Evolutionary conservation across 2,329 filamentous ascomycete genomes (phyloP), one percentile per base, ranked within the genome.

Genomic region (Cordyceps tenuipes): DNA sequence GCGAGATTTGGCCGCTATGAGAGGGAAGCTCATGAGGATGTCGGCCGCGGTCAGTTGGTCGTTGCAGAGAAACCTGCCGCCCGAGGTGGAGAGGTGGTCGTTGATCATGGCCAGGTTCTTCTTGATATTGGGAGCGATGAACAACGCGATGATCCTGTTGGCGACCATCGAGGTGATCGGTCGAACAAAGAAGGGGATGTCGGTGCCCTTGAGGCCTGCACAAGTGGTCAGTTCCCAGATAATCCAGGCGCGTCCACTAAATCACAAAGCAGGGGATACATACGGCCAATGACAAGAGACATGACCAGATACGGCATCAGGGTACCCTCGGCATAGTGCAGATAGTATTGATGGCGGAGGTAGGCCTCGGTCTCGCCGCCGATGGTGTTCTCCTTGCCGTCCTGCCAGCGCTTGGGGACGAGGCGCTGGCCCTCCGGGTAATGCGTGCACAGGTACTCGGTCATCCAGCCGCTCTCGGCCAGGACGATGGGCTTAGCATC

Each of bases 291-390:
- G 29, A 96, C 74, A 17, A 94, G 69, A 15, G 79, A 75, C 63
- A 90, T 73, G 1, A 92, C 73, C 63, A 94, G 71, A 52, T 85
- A 76, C 0, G 84, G 82, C 87, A 95, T 94, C 63, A 97, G 74
- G 62, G 83, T 90, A 12, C 92, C 93, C 75, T 97, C 93, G 5
- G 84, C 80, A 72, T 92, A 97, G 71, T 96, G 88, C 79, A 96
- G 83, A 65, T 84, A 84, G 70, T 90, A 89, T 68, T 80, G 77
- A 70, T 79, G 84, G 54, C 83, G 77, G 71, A 84, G 70, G 77
- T 79, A 85, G 62, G 76, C 77, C 68, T 85, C 80, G 34, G 82
- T 85, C 75, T 87, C 83, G 26, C 83, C 83, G 17, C 81, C 80
- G 12, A 83, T 63, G 66, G 79, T 76, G 57, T 78, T 77, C 69